Conservation (phyloP, 805 yeast genomes). For the Torulaspora maleeae region DNA sequence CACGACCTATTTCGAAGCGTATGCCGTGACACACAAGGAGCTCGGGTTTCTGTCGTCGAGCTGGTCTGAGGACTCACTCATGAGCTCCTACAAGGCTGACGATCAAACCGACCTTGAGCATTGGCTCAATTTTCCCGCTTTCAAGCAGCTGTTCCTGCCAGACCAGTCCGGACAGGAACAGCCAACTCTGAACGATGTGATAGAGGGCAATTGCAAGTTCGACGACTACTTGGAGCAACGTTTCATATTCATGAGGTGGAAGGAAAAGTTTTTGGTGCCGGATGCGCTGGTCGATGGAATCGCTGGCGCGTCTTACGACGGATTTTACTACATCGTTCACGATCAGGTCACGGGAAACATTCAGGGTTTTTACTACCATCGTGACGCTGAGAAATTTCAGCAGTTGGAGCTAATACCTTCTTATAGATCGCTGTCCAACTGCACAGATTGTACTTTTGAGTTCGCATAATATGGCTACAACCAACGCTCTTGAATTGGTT, state of each 20-base stretch:
- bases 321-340: conserved; percentile 83
- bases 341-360: conserved; percentile 72
- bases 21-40: conserved; percentile 27
- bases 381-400: conserved; percentile 70
- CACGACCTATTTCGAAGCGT: conserved; percentile 64
- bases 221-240: conserved; percentile 39
- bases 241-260: conserved; percentile 87
- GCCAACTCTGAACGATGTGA: conserved; percentile 16
- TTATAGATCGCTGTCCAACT: conserved; percentile 12
- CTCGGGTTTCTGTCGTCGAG: conserved; percentile 31
- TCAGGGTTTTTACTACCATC: conserved; percentile 78
- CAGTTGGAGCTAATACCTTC: conserved; percentile 54
- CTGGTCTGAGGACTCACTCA: conserved; percentile 27
- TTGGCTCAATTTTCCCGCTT: conserved; percentile 56
- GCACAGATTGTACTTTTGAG: conserved; percentile 20
- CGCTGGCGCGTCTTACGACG: conserved; percentile 79
- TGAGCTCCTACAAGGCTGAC: conserved; percentile 52
- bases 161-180: conserved; percentile 2
- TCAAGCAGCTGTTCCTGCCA: conserved; percentile 33
- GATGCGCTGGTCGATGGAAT: conserved; percentile 52
- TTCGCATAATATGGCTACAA: conserved; percentile 16
- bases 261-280: conserved; percentile 80
- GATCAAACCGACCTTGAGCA: conserved; percentile 60
- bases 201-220: conserved; percentile 24
- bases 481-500: not conserved